Base-by-base conservation (phyloP, 1,139 yeast species). In the Scheffersomyces quercinus region DNA sequence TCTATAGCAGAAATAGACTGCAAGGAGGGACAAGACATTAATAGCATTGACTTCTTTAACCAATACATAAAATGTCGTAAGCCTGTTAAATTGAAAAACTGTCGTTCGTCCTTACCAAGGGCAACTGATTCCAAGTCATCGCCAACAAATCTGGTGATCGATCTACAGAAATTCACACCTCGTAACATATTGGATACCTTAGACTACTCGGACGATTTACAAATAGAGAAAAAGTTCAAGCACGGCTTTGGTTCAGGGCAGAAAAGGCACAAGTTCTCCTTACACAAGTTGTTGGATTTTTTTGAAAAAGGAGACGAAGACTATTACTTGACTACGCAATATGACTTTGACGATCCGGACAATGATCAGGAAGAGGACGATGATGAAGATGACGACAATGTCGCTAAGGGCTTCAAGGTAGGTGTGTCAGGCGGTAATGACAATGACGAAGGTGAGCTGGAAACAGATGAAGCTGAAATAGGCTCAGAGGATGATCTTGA, bases 241-340 rank as follows among this genome's bases (percentile, higher is more conserved):
- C 79, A 80, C 41, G 91, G 91, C 3, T 85, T 79, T 64, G 91
- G 91, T 0, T 75, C 82, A 28, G 88, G 88, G 1, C 68, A 71
- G 28, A 63, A 69, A 44, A 64, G 89, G 49, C 61, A 72, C 11
- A 68, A 68, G 44, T 73, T 83, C 79, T 56, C 65, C 1, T 68
- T 84, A 46, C 54, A 51, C 0, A 79, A 81, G 15, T 70, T 84
- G 45, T 54, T 83, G 43, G 56, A 61, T 0, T 65, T 64, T 46
- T 55, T 82, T 28, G 44, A 52, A 10, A 43, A 51, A 3, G 82
- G 79, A 0, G 73, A 73, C 9, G 71, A 66, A 24, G 66, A 66
- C 1, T 71, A 75, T 47, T 85, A 85, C 51, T 67, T 84, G 55
- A 85, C 90, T 0, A 85, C 91, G 0, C 91, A 85, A 51, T 85